Conservation (phyloP, 2,329 filamentous ascomycete species). For the Dothideomycetes sp. region DNA sequence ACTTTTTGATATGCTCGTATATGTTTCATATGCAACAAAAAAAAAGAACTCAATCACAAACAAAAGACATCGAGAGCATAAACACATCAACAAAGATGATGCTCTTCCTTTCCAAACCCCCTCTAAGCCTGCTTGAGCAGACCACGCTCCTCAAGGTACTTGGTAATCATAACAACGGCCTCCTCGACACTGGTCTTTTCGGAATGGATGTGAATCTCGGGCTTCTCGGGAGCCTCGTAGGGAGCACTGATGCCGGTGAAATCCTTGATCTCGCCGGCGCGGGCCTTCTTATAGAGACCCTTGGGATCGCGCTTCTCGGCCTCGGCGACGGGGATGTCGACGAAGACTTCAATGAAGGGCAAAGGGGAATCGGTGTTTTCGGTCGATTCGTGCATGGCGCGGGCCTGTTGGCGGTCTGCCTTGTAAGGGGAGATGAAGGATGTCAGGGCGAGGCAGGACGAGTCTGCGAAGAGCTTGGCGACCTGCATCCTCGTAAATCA, state of each 20-base stretch:
- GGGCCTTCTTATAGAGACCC: slow-evolving; percentile 94
- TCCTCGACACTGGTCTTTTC: slow-evolving; percentile 79
- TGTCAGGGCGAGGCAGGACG: slow-evolving; percentile 76
- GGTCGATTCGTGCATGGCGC: slow-evolving; percentile 63
- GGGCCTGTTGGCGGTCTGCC: slow-evolving; percentile 73
- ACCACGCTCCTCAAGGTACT: slow-evolving; percentile 65
- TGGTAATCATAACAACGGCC: slow-evolving; percentile 73
- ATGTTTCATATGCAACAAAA: neutral
- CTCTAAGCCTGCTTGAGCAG: slow-evolving; percentile 37
- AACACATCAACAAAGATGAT: neutral
- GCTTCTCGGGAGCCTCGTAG: slow-evolving; percentile 78
- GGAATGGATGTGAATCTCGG: slow-evolving; percentile 82
- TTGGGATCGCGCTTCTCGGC: slow-evolving; percentile 95
- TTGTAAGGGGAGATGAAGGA: slow-evolving; percentile 96
- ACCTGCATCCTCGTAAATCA: slow-evolving; percentile 49
- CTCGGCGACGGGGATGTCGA: slow-evolving; percentile 83
- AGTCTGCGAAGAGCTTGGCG: slow-evolving; percentile 92
- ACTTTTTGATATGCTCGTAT: no score
- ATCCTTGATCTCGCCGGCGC: slow-evolving; percentile 88
- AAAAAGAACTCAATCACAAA: neutral
- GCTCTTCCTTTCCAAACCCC: neutral
- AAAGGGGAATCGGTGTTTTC: slow-evolving; percentile 51
- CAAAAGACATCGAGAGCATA: neutral
- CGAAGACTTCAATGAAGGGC: slow-evolving; percentile 86
- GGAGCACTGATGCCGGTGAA: slow-evolving; percentile 94